A percentile compares a stretch with the other conserved stretches of the same genome.
phyloP scores from a whole-genome alignment of 2,329 filamentous ascomycete species.

The Alternaria brassicicola region DNA sequence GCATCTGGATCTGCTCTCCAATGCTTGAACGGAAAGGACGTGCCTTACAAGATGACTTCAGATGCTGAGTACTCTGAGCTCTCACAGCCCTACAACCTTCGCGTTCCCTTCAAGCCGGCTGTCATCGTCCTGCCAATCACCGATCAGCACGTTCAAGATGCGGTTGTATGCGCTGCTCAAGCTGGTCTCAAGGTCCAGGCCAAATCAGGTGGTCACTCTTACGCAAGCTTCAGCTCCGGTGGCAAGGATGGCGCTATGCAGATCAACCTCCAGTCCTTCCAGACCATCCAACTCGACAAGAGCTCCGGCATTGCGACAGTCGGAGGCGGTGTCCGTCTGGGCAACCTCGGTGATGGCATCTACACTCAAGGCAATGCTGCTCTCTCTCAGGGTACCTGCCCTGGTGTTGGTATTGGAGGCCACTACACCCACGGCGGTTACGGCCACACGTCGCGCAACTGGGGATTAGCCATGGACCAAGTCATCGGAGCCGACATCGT shows the following conservation, averaged over 20 bases:
- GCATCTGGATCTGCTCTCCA: constrained; percentile 24
- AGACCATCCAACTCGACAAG: constrained; percentile 52
- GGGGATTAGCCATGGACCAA: constrained; percentile 46
- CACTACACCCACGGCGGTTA: constrained; percentile 48
- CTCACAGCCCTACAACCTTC: constrained; percentile 47
- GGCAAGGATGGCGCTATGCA: constrained; percentile 58
- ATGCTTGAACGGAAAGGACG: constrained; percentile 44
- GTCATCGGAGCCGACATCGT: constrained; percentile 48
- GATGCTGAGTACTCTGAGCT: constrained; percentile 34
- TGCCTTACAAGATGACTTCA: constrained; percentile 40
- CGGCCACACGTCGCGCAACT: constrained; percentile 44
- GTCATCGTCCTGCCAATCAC: constrained; percentile 63
- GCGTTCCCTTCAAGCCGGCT: constrained; percentile 53
- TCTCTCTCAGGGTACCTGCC: constrained; percentile 61
- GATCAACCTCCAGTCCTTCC: constrained; percentile 56
- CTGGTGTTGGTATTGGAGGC: constrained; percentile 51
- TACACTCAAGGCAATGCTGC: constrained; percentile 48
- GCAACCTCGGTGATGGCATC: constrained; percentile 47
- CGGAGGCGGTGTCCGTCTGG: constrained; percentile 58
- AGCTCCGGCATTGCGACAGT: constrained; percentile 52
- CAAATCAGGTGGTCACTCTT: constrained; percentile 69
- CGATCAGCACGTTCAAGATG: constrained; percentile 61
- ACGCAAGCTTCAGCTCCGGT: constrained; percentile 59
- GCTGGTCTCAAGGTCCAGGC: constrained; percentile 63
- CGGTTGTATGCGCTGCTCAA: constrained; percentile 63